phyloP scores from a whole-genome alignment of 2,329 filamentous ascomycete species.

The Pseudogymnoascus sp. region DNA sequence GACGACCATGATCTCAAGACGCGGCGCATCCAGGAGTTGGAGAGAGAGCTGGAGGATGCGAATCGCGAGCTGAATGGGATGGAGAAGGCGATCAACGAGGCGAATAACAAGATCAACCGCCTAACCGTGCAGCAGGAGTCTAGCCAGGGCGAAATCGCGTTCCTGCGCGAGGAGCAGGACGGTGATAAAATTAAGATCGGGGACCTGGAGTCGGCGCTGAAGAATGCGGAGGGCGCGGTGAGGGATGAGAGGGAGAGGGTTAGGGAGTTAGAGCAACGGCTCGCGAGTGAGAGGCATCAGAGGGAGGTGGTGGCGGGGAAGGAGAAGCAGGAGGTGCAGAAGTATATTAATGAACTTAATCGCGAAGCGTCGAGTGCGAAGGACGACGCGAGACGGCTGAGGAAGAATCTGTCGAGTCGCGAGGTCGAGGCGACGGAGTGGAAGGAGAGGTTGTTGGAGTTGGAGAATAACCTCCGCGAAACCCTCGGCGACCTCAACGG shows the following conservation, averaged over 20 bases:
- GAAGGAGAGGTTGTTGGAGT: slow-evolving; percentile 82
- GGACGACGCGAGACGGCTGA: slow-evolving; percentile 74
- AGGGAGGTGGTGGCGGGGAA: slow-evolving; percentile 76
- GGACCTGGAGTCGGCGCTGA: slow-evolving; percentile 76
- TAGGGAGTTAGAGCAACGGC: slow-evolving; percentile 62
- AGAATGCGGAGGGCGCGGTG: slow-evolving; percentile 68
- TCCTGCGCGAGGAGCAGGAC: slow-evolving; percentile 94
- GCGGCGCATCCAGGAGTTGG: slow-evolving; percentile 70
- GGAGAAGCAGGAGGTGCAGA: slow-evolving; percentile 92
- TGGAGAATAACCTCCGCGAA: slow-evolving; percentile 81
- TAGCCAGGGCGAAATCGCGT: slow-evolving; percentile 84
- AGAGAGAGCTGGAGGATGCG: slow-evolving; percentile 72
- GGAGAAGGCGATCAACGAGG: slow-evolving; percentile 74
- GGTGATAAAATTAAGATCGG: slow-evolving; percentile 96
- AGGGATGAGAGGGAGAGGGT: slow-evolving; percentile 74
- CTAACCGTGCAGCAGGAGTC: slow-evolving; percentile 88
- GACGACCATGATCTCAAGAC: slow-evolving; percentile 78
- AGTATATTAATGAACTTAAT: slow-evolving; percentile 88
- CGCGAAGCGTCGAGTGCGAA: slow-evolving; percentile 71
- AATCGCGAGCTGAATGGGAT: slow-evolving; percentile 81
- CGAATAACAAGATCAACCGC: slow-evolving; percentile 79
- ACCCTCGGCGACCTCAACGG: slow-evolving; percentile 82
- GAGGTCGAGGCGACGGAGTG: slow-evolving; percentile 85
- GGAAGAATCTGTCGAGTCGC: slow-evolving; percentile 71
- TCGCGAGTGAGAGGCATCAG: slow-evolving; percentile 74